A percentile compares a stretch with the other conserved stretches of the same genome.
phyloP scores from a whole-genome alignment of 1,284 basidiomycete genomes.

The Ganoderma meredithae region DNA sequence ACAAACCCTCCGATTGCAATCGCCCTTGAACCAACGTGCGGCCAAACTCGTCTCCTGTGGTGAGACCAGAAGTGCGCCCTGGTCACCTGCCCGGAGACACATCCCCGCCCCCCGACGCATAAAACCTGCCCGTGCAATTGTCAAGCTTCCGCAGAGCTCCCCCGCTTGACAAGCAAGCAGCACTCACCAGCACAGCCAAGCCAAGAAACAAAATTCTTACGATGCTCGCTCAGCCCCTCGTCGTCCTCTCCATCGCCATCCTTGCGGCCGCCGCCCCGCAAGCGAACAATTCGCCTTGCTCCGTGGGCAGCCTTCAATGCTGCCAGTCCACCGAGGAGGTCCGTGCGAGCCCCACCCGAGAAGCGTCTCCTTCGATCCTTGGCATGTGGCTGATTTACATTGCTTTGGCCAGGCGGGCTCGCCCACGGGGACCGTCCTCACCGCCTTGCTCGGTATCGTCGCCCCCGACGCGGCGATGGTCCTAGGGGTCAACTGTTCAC shows the following conservation, averaged over 20 bases:
- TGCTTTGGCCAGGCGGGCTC: conserved; percentile 19
- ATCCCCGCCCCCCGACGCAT: background rate
- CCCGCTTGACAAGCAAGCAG: background rate
- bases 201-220: background rate
- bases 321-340: conserved; percentile 30
- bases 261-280: conserved; percentile 11
- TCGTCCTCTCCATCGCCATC: background rate
- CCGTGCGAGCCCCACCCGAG: background rate
- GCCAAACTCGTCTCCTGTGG: background rate
- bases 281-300: conserved; percentile 26
- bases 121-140: background rate
- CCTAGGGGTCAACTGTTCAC: conserved; percentile 40
- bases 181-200: background rate
- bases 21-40: background rate
- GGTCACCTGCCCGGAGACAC: too few relatives aligned
- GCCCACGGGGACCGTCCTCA: conserved; percentile 18
- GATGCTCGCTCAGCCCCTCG: background rate
- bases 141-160: background rate
- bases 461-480: conserved; percentile 30
- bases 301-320: conserved; percentile 37
- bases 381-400: conserved; percentile 9
- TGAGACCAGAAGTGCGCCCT: background rate
- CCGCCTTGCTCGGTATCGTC: conserved; percentile 35
- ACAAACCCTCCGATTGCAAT: background rate
- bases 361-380: background rate